Conservation (phyloP, 805 yeast genomes). For the Suhomyces sp. region DNA sequence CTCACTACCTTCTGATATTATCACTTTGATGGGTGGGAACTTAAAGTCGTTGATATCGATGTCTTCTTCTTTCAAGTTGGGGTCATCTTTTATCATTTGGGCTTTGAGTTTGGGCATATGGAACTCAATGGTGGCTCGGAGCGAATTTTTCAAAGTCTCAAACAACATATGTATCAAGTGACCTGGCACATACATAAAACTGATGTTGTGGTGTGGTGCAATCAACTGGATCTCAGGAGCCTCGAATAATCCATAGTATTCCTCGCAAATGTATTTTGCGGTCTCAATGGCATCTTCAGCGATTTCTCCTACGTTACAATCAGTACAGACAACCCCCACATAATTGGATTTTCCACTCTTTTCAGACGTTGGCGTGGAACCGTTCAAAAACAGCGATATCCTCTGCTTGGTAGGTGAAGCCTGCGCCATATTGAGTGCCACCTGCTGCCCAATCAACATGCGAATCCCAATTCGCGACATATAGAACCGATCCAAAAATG, state of each 20-base stretch:
- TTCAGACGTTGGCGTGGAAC: constrained; percentile 12
- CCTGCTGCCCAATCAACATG: constrained; percentile 93
- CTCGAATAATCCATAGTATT: constrained; percentile 81
- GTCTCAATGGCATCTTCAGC: constrained; percentile 88
- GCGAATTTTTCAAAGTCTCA: constrained; percentile 81
- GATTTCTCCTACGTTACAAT: constrained; percentile 78
- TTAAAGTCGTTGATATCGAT: constrained; percentile 58
- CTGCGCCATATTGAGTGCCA: constrained; percentile 73
- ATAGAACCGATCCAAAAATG: constrained; percentile 80
- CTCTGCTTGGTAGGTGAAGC: constrained; percentile 40
- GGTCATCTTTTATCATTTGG: constrained; percentile 39
- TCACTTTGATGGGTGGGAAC: constrained; percentile 82
- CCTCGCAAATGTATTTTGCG: constrained; percentile 87
- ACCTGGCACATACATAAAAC: constrained; percentile 90
- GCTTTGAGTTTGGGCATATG: constrained; percentile 52
- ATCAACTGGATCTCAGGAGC: constrained; percentile 81
- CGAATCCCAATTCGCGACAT: constrained; percentile 90
- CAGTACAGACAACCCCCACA: constrained; percentile 86
- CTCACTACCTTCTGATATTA: constrained; percentile 84
- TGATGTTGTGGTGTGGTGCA: constrained; percentile 67
- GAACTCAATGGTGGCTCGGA: constrained; percentile 85
- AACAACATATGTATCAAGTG: constrained; percentile 88
- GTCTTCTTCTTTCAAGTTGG: constrained; percentile 33
- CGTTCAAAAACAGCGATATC: constrained; percentile 35
- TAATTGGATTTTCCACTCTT: constrained; percentile 47